Percentiles rank a stretch among this genome's conserved stretches.
phyloP scores from a whole-genome alignment of 164 flowering plant species.

The Annona cherimola region DNA sequence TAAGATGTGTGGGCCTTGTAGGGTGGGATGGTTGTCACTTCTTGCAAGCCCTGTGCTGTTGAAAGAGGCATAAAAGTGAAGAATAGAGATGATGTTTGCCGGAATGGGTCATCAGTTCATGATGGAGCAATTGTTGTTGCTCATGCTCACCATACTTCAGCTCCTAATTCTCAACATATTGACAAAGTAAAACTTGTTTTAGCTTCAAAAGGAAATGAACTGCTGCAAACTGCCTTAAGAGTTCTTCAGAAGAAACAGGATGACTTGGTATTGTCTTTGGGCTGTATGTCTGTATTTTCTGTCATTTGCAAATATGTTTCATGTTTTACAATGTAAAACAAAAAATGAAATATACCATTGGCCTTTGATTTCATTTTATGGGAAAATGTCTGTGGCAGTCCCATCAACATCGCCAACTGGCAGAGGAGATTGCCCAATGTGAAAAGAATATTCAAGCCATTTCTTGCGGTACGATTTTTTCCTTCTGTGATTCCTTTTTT shows the following conservation, averaged over 20 bases:
- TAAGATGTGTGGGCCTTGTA: slow-evolving; percentile 10
- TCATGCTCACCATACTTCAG: slow-evolving; percentile 10
- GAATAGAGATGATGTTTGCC: slow-evolving; percentile 11
- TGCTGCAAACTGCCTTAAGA: slow-evolving; percentile 39
- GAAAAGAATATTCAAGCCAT: slow-evolving; percentile 41
- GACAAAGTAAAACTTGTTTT: slow-evolving; percentile 23
- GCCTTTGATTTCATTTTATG: not conserved
- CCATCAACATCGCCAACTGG: slow-evolving; percentile 43
- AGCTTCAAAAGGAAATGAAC: slow-evolving; percentile 25
- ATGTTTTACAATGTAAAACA: not conserved
- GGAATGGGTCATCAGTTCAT: slow-evolving; percentile 7
- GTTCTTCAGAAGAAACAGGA: slow-evolving; percentile 39
- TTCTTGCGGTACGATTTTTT: slow-evolving; percentile 26
- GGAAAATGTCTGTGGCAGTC: slow-evolving; percentile 30
- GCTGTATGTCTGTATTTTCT: not conserved
- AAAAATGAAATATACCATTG: not conserved
- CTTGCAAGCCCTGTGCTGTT: slow-evolving; percentile 8
- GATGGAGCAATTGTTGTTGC: slow-evolving; percentile 11
- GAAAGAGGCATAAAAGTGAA: slow-evolving; percentile 16
- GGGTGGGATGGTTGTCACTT: slow-evolving; percentile 20
- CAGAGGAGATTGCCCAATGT: slow-evolving; percentile 58
- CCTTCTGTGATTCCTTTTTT: not conserved
- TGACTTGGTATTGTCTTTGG: slow-evolving; percentile 38
- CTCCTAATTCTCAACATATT: slow-evolving; percentile 12
- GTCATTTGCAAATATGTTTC: not conserved